Evolutionary conservation across 169 alveolate genomes (phyloP), one percentile per base, ranked within the genome.

Genomic region (Sarcocystis neurona): DNA sequence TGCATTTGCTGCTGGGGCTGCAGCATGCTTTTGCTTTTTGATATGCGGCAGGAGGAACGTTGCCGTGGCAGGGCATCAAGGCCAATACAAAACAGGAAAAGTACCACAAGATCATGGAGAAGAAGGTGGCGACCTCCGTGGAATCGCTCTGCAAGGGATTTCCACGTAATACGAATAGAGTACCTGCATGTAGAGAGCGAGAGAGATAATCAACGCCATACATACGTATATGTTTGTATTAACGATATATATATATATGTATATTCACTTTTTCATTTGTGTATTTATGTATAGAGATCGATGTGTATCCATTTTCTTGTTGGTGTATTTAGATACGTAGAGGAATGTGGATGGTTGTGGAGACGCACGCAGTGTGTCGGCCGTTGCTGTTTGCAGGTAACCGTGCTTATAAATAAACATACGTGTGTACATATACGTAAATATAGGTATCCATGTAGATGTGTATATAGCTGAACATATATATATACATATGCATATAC

Each of bases 51-150:
- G 91, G 98, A 66, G 99, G 99, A 12, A 93, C 97, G 77, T 95
- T 98, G 53, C 99, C 99, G 18, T 98, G 99, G 99, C 99, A 98
- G 90, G 99, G 99, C 39, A 94, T 96, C 58, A 96, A 97, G 93
- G 99, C 99, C 79, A 97, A 96, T 37, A 96, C 98, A 63, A 97
- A 98, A 90, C 97, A 97, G 93, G 99, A 98, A 91, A 98, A 97
- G 94, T 98, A 98, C 92, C 98, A 97, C 92, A 97, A 97, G 93
- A 98, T 98, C 94, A 97, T 98, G 99, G 99, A 98, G 94, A 96
- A 97, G 90, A 98, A 98, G 92, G 96, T 98, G 86, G 96, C 98
- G 58, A 97, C 98, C 39, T 98, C 99, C 41, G 98, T 98, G n/a
- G 99, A 98, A 79, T 95, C 97, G n/a, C 91, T 91, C 8, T 93